A percentile compares a stretch with the other conserved stretches of the same genome.
Conservation (phyloP, 1,139 yeast species). For the Saccharomyces pastorianus region DNA sequence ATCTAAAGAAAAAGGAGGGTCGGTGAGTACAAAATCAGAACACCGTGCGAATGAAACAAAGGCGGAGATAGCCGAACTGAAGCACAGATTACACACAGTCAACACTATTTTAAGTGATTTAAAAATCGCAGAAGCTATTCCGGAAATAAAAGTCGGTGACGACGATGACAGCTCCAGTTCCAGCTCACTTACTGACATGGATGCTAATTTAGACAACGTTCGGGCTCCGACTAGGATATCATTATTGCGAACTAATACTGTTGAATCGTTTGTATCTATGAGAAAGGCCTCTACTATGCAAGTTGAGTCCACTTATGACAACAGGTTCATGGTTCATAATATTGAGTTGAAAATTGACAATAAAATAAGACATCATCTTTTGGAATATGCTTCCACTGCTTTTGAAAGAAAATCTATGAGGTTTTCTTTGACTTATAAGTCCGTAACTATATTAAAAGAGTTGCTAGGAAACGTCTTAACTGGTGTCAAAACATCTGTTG, state of each 20-base stretch:
- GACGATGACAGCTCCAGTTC: conserved; percentile 11
- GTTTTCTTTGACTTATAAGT: conserved; percentile 62
- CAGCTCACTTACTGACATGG: background rate
- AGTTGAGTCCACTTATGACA: conserved; percentile 46
- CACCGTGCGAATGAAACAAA: conserved; percentile 24
- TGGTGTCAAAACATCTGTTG: conserved; percentile 14
- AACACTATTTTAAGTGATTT: conserved; percentile 32
- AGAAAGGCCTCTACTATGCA: conserved; percentile 32
- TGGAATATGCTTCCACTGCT: conserved; percentile 51
- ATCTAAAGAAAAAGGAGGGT: conserved; percentile 5
- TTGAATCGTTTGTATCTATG: conserved; percentile 31
- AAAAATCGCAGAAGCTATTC: conserved; percentile 26
- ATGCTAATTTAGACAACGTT: background rate
- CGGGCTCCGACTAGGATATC: background rate
- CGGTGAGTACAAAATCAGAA: conserved; percentile 4
- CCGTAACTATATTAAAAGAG: conserved; percentile 59
- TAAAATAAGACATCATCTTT: conserved; percentile 48
- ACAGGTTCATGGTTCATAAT: conserved; percentile 71
- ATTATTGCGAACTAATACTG: conserved; percentile 21
- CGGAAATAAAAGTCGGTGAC: conserved; percentile 17
- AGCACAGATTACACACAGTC: conserved; percentile 35
- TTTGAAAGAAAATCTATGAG: conserved; percentile 50
- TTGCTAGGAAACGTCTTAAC: conserved; percentile 30
- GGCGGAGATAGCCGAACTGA: conserved; percentile 33
- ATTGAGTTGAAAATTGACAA: conserved; percentile 68